These are phyloP conservation scores for Anisodus acutangulus DNA, from an alignment of 257 asterid species.

Conservation along the genomic window DNA sequence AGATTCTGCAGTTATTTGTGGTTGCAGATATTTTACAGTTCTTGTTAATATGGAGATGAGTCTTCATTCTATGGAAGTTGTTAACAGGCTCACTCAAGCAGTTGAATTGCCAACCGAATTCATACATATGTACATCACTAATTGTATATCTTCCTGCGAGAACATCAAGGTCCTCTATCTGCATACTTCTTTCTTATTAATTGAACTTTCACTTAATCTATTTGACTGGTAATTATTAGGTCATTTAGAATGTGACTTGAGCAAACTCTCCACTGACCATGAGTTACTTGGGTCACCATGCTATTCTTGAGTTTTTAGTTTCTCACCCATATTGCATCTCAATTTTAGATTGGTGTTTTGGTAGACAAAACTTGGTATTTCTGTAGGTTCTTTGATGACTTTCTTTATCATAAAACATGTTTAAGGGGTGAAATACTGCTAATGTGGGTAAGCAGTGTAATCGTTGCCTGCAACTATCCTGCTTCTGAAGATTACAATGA, in stretches of 20 bases:
- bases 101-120: slow-evolving; percentile 96
- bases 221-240: slow-evolving; percentile 6
- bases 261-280: slow-evolving; percentile 15
- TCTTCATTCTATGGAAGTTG: slow-evolving; percentile 99
- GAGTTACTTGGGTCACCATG: slow-evolving; percentile 17
- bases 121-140: slow-evolving; percentile 89
- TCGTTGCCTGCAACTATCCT: slow-evolving; percentile 4
- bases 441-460: slow-evolving; percentile 8
- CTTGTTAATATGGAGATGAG: slow-evolving; percentile 99
- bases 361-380: slow-evolving; percentile 8
- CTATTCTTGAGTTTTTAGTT: background rate
- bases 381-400: slow-evolving; percentile 7
- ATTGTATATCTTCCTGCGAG: slow-evolving; percentile 93
- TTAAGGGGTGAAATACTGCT: slow-evolving; percentile 10
- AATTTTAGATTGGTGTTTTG: slow-evolving; percentile 21
- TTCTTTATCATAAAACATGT: background rate
- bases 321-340: slow-evolving; percentile 4
- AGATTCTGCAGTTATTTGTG: slow-evolving; percentile 31
- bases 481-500: background rate
- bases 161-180: slow-evolving; percentile 72
- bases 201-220: slow-evolving; percentile 13
- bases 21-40: slow-evolving; percentile 85
- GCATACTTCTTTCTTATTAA: slow-evolving; percentile 11
- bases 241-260: background rate
- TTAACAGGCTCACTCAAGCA: slow-evolving; percentile 94